phyloP scores from a whole-genome alignment of 768 basidiomycete species.

The Psilocybe cubensis region DNA sequence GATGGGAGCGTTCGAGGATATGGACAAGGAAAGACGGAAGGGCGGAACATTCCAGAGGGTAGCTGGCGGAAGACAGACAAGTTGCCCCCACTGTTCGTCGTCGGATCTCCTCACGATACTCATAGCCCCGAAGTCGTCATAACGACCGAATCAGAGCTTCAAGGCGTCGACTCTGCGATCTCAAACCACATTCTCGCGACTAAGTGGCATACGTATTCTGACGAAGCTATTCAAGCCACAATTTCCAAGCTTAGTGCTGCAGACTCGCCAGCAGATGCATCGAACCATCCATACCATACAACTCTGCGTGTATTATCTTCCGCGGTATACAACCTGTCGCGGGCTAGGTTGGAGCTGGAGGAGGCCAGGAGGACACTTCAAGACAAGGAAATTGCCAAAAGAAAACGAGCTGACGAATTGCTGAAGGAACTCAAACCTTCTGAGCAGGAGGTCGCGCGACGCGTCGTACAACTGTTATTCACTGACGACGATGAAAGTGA shows the following conservation, averaged over 20 bases:
- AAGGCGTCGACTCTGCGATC: slow-evolving; percentile 33
- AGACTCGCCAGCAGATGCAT: slow-evolving; percentile 49
- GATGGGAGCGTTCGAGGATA: slow-evolving; percentile 62
- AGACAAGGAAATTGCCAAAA: slow-evolving; percentile 63
- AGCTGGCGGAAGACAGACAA: slow-evolving; percentile 35
- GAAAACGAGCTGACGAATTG: slow-evolving; percentile 54
- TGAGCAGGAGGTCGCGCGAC: slow-evolving; percentile 69
- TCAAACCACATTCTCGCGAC: slow-evolving; percentile 61
- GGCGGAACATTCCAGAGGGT: slow-evolving; percentile 25
- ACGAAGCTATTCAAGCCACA: slow-evolving; percentile 70
- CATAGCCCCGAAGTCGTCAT: slow-evolving; percentile 34
- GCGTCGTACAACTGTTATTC: slow-evolving; percentile 71
- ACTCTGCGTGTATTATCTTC: slow-evolving; percentile 72
- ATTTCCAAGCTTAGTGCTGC: slow-evolving; percentile 52
- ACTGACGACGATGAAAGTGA: slow-evolving; percentile 49
- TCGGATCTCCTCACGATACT: slow-evolving; percentile 40
- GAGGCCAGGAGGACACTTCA: slow-evolving; percentile 51
- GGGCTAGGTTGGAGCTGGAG: slow-evolving; percentile 66
- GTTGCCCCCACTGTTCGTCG: slow-evolving; percentile 42
- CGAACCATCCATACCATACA: slow-evolving; percentile 64
- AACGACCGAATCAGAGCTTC: slow-evolving; percentile 37
- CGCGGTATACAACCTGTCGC: slow-evolving; percentile 61
- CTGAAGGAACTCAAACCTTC: slow-evolving; percentile 59
- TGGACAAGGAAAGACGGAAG: slow-evolving; percentile 51
- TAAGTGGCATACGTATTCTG: slow-evolving; percentile 79